These are phyloP conservation scores for Nannochloris sp. DNA, from an alignment of 139 green algal species.

Conservation along the genomic window DNA sequence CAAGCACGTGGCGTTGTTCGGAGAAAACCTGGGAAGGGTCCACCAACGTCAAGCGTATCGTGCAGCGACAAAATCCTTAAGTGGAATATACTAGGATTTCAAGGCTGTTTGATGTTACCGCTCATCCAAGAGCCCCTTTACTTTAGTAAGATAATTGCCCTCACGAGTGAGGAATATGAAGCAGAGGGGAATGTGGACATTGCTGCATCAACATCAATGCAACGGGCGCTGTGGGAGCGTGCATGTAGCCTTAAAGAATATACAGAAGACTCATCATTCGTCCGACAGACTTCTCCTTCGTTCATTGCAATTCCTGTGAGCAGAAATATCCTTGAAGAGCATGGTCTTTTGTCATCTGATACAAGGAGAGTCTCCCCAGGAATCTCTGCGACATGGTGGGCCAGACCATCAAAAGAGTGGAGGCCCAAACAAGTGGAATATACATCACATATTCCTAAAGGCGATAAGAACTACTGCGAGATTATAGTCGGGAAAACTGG, in stretches of 20 bases:
- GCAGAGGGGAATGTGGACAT: not conserved
- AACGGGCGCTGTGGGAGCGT: not conserved
- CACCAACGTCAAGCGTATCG: slow-evolving; percentile 79
- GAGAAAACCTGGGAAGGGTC: slow-evolving; percentile 82
- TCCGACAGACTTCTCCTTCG: no score
- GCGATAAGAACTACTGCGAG: not conserved
- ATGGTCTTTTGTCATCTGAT: not conserved
- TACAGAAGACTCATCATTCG: no score
- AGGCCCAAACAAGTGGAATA: not conserved
- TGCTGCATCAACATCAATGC: not conserved
- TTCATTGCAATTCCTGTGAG: no score
- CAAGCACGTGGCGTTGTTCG: slow-evolving; percentile 52
- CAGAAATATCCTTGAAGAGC: no score
- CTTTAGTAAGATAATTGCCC: slow-evolving; percentile 39
- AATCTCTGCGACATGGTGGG: not conserved
- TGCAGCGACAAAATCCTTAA: slow-evolving; percentile 93
- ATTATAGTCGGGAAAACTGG: no score
- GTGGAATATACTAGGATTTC: slow-evolving; percentile 64
- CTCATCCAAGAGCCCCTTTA: slow-evolving; percentile 56
- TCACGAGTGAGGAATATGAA: not conserved
- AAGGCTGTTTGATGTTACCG: slow-evolving; percentile 53
- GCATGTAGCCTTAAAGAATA: no score
- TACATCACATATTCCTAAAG: not conserved
- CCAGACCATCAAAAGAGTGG: not conserved
- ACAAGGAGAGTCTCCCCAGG: not conserved